phyloP scores from a whole-genome alignment of 2,329 filamentous ascomycete genomes.

The Bipolaris cookei region DNA sequence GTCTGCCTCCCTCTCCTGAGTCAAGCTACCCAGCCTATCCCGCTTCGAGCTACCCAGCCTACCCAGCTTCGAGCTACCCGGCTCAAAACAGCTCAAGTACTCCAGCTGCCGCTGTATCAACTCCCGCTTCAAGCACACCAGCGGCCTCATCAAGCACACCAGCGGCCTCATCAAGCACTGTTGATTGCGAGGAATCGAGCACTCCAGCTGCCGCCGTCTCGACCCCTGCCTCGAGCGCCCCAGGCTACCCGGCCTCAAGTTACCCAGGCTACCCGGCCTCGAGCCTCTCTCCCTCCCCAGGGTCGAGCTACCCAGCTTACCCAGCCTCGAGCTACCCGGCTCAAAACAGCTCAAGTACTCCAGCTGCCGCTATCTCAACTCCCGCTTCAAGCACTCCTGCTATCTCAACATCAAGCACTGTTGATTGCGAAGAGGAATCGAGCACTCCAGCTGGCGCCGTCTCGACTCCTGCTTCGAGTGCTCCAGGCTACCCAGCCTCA shows the following conservation, averaged over 20 bases:
- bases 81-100: not conserved
- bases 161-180: too few species aligned
- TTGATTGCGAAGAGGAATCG: too few species aligned
- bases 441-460: too few species aligned
- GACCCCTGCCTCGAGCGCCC: too few species aligned
- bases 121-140: too few species aligned
- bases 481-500: conserved; percentile 4
- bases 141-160: too few species aligned
- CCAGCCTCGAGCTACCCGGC: not conserved
- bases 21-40: conserved; percentile 1
- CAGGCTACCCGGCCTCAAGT: not conserved
- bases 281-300: conserved; percentile 12
- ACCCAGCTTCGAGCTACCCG: not conserved
- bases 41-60: not conserved
- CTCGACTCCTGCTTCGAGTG: too few species aligned
- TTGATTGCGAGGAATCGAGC: too few species aligned
- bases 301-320: not conserved
- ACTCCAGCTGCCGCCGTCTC: too few species aligned
- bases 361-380: not conserved
- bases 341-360: not conserved
- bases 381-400: too few species aligned
- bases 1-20: conserved; percentile 1
- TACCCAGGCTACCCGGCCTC: conserved; percentile 9
- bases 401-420: too few species aligned
- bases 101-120: not conserved